phyloP scores from a whole-genome alignment of 768 basidiomycete species.

The Fistulinella prunicolor region DNA sequence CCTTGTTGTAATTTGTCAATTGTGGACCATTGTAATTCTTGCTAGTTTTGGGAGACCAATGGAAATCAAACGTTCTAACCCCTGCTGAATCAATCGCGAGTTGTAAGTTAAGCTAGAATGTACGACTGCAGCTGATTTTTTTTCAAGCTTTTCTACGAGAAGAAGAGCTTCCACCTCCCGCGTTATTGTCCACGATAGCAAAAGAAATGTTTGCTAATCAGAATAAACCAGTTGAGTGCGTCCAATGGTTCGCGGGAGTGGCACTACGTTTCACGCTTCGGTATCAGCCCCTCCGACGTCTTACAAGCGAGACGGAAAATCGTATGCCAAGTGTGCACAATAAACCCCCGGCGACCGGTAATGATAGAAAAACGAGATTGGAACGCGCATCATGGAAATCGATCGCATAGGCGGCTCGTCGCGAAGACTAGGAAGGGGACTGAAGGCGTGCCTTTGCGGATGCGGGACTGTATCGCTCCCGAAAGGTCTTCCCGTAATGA shows the following conservation, averaged over 20 bases:
- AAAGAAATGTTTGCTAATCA: slow-evolving; percentile 47
- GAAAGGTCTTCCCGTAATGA: slow-evolving; percentile 7
- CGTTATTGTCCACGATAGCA: slow-evolving; percentile 52
- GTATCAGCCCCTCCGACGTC: slow-evolving; percentile 52
- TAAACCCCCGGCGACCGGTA: slow-evolving; percentile 50
- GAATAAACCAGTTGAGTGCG: slow-evolving; percentile 47
- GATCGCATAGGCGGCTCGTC: slow-evolving; percentile 50
- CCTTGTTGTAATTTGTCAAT: neutral
- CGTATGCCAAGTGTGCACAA: slow-evolving; percentile 63
- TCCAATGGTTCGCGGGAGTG: slow-evolving; percentile 4
- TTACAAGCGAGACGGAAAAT: slow-evolving; percentile 55
- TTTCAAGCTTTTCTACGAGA: slow-evolving; percentile 50
- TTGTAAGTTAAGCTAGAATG: slow-evolving; percentile 34
- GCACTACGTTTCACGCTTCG: slow-evolving; percentile 9
- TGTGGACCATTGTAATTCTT: neutral
- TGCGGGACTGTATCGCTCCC: neutral
- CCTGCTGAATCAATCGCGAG: slow-evolving; percentile 48
- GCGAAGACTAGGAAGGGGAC: slow-evolving; percentile 25
- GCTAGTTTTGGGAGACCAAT: slow-evolving; percentile 51
- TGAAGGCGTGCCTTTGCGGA: neutral
- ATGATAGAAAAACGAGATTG: slow-evolving; percentile 61
- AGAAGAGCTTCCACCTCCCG: slow-evolving; percentile 53
- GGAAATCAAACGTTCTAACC: slow-evolving; percentile 54
- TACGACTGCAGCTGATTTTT: slow-evolving; percentile 2
- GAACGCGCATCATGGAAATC: slow-evolving; percentile 55